phyloP scores from a whole-genome alignment of 2,329 filamentous ascomycete genomes.

The Fusarium protoensiforme region DNA sequence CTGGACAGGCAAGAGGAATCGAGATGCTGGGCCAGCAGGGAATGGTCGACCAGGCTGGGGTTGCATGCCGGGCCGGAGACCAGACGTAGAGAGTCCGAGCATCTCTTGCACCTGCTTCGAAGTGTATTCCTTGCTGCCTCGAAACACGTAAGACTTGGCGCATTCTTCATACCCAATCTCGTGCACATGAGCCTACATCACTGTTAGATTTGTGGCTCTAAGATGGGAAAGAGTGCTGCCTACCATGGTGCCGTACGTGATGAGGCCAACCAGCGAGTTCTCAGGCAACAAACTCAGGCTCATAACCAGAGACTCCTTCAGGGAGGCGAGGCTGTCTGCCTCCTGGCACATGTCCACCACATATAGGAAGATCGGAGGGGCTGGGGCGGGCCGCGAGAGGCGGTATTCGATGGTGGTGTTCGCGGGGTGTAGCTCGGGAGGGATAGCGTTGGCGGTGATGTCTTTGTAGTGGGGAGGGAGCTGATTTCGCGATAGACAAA shows the following conservation, averaged over 20 bases:
- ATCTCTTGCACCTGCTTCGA: slow-evolving; percentile 99
- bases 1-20: slow-evolving; percentile 93
- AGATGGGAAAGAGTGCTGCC: slow-evolving; percentile 26
- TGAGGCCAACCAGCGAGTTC: slow-evolving; percentile 83
- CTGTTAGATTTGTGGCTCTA: slow-evolving; percentile 26
- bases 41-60: slow-evolving; percentile 80
- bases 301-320: slow-evolving; percentile 90
- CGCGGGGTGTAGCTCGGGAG: slow-evolving; percentile 81
- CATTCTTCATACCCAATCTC: slow-evolving; percentile 98
- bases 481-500: slow-evolving; percentile 85
- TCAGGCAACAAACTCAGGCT: slow-evolving; percentile 84
- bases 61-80: slow-evolving; percentile 79
- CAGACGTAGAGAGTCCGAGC: slow-evolving; percentile 83
- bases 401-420: slow-evolving; percentile 94
- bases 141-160: slow-evolving; percentile 98
- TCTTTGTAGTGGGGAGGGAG: slow-evolving; percentile 91
- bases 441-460: slow-evolving; percentile 84
- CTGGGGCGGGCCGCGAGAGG: slow-evolving; percentile 83
- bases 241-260: slow-evolving; percentile 95
- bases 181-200: slow-evolving; percentile 84
- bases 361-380: slow-evolving; percentile 86
- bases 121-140: slow-evolving; percentile 97
- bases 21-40: slow-evolving; percentile 82
- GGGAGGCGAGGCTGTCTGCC: slow-evolving; percentile 82
- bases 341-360: slow-evolving; percentile 91